Percentiles rank a stretch among this genome's conserved stretches.
These are phyloP conservation scores for Macrolepiota fuliginosa DNA, from an alignment of 768 basidiomycete genomes.

Conservation along the genomic window DNA sequence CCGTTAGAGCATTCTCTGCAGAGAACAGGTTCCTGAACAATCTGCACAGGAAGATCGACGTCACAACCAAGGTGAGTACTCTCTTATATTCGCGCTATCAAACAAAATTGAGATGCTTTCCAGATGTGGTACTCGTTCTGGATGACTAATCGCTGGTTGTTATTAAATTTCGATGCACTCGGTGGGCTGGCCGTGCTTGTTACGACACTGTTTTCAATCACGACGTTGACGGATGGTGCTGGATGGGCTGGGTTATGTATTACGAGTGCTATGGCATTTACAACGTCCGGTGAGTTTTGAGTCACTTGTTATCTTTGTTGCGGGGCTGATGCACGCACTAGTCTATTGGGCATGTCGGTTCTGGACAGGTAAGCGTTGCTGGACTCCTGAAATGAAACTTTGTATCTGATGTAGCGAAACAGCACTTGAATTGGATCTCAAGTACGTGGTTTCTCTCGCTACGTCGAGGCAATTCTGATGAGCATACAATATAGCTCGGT, in stretches of 20 bases:
- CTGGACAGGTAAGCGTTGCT: too few species aligned
- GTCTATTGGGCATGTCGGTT: slow-evolving; percentile 54
- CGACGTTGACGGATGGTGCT: slow-evolving; percentile 48
- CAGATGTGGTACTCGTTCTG: slow-evolving; percentile 86
- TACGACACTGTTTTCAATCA: slow-evolving; percentile 75
- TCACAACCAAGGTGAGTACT: slow-evolving; percentile 63
- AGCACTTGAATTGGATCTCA: too few species aligned
- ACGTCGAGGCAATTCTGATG: not conserved
- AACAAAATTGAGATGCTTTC: not conserved
- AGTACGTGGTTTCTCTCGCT: too few species aligned
- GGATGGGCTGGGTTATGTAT: slow-evolving; percentile 72
- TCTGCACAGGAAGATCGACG: slow-evolving; percentile 61
- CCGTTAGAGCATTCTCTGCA: slow-evolving; percentile 86
- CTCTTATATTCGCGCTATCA: not conserved
- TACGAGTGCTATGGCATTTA: too few species aligned
- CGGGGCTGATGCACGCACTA: slow-evolving; percentile 7
- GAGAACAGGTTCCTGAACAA: slow-evolving; percentile 75
- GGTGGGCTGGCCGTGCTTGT: slow-evolving; percentile 72
- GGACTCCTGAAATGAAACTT: too few species aligned
- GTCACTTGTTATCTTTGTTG: not conserved
- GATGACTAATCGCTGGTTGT: too few species aligned
- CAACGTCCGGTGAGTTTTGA: slow-evolving; percentile 32
- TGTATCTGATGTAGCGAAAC: too few species aligned
- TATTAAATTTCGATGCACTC: slow-evolving; percentile 79
- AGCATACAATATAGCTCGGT: slow-evolving; percentile 72